Base-by-base conservation (phyloP, 1,284 basidiomycete species). In the Sporisorium reilianum region DNA sequence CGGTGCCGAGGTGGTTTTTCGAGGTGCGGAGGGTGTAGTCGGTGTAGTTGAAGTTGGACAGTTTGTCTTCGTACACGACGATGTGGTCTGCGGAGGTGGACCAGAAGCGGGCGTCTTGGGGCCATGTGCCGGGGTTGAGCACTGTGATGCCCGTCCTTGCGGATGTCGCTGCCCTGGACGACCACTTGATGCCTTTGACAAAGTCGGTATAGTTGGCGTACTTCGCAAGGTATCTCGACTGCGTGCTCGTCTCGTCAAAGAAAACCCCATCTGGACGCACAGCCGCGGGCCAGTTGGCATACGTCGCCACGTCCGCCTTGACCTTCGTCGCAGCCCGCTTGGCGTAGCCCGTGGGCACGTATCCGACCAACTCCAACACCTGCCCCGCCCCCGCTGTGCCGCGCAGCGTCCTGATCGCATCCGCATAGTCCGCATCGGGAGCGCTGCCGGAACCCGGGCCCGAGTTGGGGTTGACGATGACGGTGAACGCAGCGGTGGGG, bases 391-490 rank as follows among this genome's bases (percentile, higher is more conserved):
- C 52, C 4, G 55, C 51, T 3, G 56, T 55, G 0, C 51, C 23
- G 12, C 57, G 57, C 8, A 66, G 53, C 22, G 55, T 49, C 14
- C 56, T 44, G 41, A 66, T 66, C 12, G 57, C 53, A 0, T 26
- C 32, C 1, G 48, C 34, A 28, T 66, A 66, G 36, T 66, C 53
- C 11, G 56, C 30, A n/a, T 44, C 28, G 12, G 64, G 64, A 6
- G 52, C 26, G 2, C 8, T 42, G 32, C 42, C 38, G 2, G 6
- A 3, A 20, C 57, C 64, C 12, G 64, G 64, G 2, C 64, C 64
- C 1, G 64, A 66, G n/a, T 66, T 52, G 40, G 64, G 64, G 41
- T 66, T 66, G 57, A 66, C 52, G 49, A 60, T 51, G 30, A 60
- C 53, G 12, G 56, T 56, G 26, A 66, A 66, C 5, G 64, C 64